phyloP scores from a whole-genome alignment of 2,329 filamentous ascomycete genomes.

The Venturia aucupariae region DNA sequence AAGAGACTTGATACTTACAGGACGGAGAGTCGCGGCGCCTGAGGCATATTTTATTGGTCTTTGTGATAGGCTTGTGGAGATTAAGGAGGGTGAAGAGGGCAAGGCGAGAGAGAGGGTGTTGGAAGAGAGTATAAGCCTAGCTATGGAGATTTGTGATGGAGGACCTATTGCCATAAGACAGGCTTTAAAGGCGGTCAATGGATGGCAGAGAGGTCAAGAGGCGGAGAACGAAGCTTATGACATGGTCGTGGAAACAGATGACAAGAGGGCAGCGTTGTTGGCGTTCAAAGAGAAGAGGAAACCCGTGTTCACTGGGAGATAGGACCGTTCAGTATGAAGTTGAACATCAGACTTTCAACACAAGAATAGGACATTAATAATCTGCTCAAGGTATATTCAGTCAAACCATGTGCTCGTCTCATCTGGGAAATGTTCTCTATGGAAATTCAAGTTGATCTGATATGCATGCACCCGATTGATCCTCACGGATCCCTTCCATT shows the following conservation, averaged over 20 bases:
- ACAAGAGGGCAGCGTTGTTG: constrained; percentile 76
- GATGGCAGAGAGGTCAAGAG: constrained; percentile 55
- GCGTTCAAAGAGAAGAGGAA: constrained; percentile 75
- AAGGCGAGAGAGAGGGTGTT: constrained; percentile 59
- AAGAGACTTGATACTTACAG: constrained; percentile 84
- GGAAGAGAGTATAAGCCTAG: constrained; percentile 67
- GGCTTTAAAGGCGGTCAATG: constrained; percentile 67
- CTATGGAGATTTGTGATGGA: constrained; percentile 78
- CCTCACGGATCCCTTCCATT: too few relatives aligned
- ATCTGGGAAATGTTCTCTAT: too few relatives aligned
- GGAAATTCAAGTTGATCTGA: too few relatives aligned
- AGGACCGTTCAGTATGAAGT: too few relatives aligned
- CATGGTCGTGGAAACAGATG: constrained; percentile 71
- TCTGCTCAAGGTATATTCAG: too few relatives aligned
- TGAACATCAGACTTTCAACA: too few relatives aligned
- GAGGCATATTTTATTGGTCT: constrained; percentile 91
- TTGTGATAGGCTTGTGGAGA: constrained; percentile 80
- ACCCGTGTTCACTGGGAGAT: constrained; percentile 55
- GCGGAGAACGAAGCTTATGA: constrained; percentile 85
- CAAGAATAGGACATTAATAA: too few relatives aligned
- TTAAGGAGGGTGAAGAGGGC: constrained; percentile 48
- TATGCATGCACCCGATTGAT: too few relatives aligned
- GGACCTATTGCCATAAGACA: constrained; percentile 76
- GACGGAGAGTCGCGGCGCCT: constrained; percentile 68
- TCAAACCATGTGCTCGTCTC: too few relatives aligned